These are phyloP conservation scores for Magnaporthiopsis incrustans DNA, from an alignment of 2,329 filamentous ascomycete species.

Conservation along the genomic window DNA sequence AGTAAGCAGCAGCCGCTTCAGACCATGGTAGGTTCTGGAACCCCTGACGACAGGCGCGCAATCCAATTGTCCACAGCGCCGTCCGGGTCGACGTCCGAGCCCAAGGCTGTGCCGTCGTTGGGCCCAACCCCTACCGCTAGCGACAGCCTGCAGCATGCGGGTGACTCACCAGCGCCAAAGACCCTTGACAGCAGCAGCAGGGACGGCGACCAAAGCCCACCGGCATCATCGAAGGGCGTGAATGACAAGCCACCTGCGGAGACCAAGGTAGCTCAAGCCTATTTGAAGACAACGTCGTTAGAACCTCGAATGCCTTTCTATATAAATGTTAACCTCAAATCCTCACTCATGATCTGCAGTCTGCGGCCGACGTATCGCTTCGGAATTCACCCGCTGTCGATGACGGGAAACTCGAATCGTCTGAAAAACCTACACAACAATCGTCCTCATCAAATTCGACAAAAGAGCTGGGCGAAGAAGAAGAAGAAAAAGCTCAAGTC, in stretches of 20 bases:
- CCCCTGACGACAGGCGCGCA: background rate
- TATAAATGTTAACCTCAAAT: background rate
- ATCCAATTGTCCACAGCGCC: background rate
- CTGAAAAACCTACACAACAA: background rate
- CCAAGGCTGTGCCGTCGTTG: background rate
- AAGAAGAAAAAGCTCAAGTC: background rate
- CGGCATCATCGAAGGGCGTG: background rate
- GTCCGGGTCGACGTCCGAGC: background rate
- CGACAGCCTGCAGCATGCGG: background rate
- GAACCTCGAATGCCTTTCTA: background rate
- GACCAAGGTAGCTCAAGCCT: background rate
- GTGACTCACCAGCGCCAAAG: background rate
- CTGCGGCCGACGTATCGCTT: too few relatives aligned
- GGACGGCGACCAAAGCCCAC: background rate
- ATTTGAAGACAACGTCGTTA: background rate
- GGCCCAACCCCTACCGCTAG: background rate
- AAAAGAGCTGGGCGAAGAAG: background rate
- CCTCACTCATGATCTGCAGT: background rate
- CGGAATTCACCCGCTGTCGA: background rate
- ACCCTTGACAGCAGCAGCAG: background rate
- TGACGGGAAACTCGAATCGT: background rate
- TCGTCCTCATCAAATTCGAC: background rate
- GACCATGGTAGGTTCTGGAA: conserved; percentile 10
- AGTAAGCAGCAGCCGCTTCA: conserved; percentile 11
- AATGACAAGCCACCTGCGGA: background rate